Base-by-base conservation (phyloP, 805 yeast species). In the Blastobotrys terrestris region DNA sequence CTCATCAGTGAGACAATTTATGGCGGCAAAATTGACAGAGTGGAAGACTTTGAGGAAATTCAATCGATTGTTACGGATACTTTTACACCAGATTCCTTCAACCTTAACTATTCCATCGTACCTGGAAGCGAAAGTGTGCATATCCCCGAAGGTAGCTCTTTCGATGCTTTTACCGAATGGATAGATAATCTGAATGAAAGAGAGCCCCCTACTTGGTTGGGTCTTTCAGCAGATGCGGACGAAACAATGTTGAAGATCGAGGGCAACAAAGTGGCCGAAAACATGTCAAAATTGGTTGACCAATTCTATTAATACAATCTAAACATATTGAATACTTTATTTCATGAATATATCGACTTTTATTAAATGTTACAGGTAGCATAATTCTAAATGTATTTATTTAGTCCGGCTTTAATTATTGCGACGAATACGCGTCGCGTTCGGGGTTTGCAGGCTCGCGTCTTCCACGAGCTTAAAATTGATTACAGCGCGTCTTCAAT, bases 1-100 rank as follows among this genome's bases (percentile, higher is more conserved):
- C 65, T 84, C 44, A 60, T 87, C 21, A 77, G 80, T 1, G 73
- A 75, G 1, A 71, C 84, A 5, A 72, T 81, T 1, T 86, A 87
- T 60, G 92, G 92, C 20, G 77, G 71, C 14, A 67, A 69, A 55
- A 52, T 69, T n/a, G 67, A 65, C 26, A 48, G 46, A 11, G 52
- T 19, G 1, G 54, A 50, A 0, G 72, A 64, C 39, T 39, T 50
- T 44, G 40, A 22, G 13, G 42, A 18, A 3, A 51, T 68, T 50
- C 44, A 44, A 14, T 49, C 19, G 2, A 57, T 67, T 31, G 56
- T 59, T 3, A 45, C 48, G 19, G 11, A 26, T 3, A 57, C 51
- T 14, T 41, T 60, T 31, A 42, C 48, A 5, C 50, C 53, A n/a
- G 51, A 50, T n/a, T 47, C 60, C 6, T 60, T 46, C 48, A 48